Conservation (phyloP, 2,329 filamentous ascomycete species). For the Penicillium rolfsii region DNA sequence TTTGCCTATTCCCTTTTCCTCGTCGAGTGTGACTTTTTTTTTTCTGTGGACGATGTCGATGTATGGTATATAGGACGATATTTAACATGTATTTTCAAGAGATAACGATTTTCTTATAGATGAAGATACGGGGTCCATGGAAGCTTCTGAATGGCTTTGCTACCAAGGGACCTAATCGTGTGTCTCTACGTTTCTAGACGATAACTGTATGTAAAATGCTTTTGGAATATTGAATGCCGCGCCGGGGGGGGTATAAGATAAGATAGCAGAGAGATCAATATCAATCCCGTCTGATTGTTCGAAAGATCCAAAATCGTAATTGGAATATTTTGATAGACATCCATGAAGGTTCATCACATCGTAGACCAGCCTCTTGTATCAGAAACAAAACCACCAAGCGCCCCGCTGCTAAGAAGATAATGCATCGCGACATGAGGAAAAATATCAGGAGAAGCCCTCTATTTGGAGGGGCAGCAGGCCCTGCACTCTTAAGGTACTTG, state of each 20-base stretch:
- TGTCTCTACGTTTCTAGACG: not conserved
- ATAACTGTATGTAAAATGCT: not conserved
- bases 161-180: not conserved
- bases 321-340: not conserved
- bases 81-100: slow-evolving; percentile 3
- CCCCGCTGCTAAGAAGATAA: slow-evolving; percentile 6
- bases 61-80: slow-evolving; percentile 12
- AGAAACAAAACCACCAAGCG: slow-evolving; percentile 1
- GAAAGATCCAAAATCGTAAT: not conserved
- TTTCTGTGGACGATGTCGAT: slow-evolving; percentile 6
- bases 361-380: not conserved
- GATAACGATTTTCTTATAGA: too few species aligned
- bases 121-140: not conserved
- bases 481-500: slow-evolving; percentile 10
- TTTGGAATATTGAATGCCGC: not conserved
- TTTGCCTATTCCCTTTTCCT: not conserved
- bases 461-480: not conserved
- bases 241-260: not conserved
- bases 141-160: not conserved
- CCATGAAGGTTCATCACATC: slow-evolving; percentile 11
- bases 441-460: not conserved
- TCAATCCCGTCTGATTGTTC: not conserved
- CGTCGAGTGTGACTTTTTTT: slow-evolving; percentile 1
- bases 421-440: not conserved
- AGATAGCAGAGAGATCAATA: not conserved